A percentile compares a stretch with the other conserved stretches of the same genome.
Conservation (phyloP, 495 filamentous ascomycete species). For the Neurospora sp. region DNA sequence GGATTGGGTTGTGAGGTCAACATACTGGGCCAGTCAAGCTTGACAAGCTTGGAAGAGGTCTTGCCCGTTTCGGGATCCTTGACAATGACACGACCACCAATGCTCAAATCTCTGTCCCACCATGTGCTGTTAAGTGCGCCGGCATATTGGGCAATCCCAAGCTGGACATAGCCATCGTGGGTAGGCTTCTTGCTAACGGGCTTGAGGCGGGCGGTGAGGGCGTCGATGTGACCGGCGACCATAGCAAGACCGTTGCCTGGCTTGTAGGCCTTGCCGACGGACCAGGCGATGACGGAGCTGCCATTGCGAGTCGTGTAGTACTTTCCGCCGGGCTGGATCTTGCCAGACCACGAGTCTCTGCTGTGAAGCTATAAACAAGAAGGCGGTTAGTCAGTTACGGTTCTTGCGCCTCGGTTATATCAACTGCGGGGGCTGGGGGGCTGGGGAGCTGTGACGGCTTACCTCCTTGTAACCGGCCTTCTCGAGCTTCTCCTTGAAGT, state of each 20-base stretch:
- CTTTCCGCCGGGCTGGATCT: constrained; percentile 69
- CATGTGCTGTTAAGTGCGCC: constrained; percentile 76
- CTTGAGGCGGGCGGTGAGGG: constrained; percentile 80
- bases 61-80: constrained; percentile 63
- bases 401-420: neutral
- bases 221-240: constrained; percentile 87
- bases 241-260: constrained; percentile 73
- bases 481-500: constrained; percentile 61
- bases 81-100: constrained; percentile 81
- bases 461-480: constrained; percentile 60
- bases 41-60: constrained; percentile 72
- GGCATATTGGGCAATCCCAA: constrained; percentile 88
- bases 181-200: constrained; percentile 72
- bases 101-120: constrained; percentile 90
- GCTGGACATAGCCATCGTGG: constrained; percentile 76
- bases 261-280: constrained; percentile 69
- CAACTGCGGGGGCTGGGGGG: neutral
- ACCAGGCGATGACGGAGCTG: constrained; percentile 78
- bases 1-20: neutral
- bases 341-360: constrained; percentile 65
- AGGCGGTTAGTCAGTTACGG: neutral
- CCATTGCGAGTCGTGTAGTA: constrained; percentile 85
- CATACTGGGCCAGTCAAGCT: constrained; percentile 75
- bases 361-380: constrained; percentile 50
- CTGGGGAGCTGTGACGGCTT: constrained; percentile 2